These are phyloP conservation scores for Beta lomatogona DNA, from an alignment of 179 eudicot genomes.

Conservation along the genomic window DNA sequence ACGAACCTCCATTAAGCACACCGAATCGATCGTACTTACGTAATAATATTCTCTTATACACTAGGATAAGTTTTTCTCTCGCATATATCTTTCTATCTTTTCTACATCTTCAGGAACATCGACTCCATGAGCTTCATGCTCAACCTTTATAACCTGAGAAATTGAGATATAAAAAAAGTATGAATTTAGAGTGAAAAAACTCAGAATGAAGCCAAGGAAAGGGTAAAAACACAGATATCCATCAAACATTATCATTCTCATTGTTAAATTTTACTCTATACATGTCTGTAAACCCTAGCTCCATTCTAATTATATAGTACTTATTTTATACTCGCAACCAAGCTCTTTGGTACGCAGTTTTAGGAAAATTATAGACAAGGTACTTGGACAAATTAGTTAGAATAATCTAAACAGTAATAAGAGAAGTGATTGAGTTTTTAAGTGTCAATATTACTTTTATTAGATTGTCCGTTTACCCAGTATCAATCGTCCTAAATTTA, in stretches of 20 bases:
- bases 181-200: not conserved
- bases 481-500: too few relatives aligned
- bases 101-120: conserved; percentile 89
- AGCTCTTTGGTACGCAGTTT: too few relatives aligned
- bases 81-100: conserved; percentile 82
- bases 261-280: not conserved
- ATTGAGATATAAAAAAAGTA: conserved; percentile 11
- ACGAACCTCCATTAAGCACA: not conserved
- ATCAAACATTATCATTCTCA: not conserved
- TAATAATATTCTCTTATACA: not conserved
- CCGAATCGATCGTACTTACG: not conserved
- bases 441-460: too few relatives aligned
- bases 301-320: not conserved
- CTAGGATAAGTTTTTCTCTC: conserved; percentile 63
- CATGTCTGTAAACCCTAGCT: not conserved
- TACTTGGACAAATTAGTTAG: too few relatives aligned
- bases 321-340: too few relatives aligned
- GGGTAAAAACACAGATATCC: not conserved
- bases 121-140: conserved; percentile 93
- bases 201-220: not conserved
- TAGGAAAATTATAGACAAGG: too few relatives aligned
- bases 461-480: too few relatives aligned
- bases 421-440: too few relatives aligned
- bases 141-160: conserved; percentile 84
- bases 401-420: too few relatives aligned